phyloP scores from a whole-genome alignment of 1,284 basidiomycete genomes.

The Lentinus polychrous region DNA sequence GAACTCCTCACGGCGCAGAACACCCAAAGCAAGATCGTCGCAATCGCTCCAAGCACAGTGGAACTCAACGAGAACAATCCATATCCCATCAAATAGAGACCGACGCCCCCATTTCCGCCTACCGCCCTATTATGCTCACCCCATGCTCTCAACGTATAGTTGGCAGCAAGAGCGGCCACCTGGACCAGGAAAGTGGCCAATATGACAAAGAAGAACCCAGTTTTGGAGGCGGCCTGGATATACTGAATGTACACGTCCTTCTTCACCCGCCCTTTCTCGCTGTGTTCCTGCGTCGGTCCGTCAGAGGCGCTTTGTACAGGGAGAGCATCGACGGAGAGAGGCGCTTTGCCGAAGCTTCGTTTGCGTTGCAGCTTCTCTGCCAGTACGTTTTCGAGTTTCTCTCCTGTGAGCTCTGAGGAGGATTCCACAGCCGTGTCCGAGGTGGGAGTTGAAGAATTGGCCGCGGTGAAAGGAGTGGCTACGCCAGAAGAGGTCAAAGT shows the following conservation, averaged over 20 bases:
- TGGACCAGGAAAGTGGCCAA: constrained; percentile 47
- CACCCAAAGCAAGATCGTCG: constrained; percentile 69
- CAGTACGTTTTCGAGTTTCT: constrained; percentile 22
- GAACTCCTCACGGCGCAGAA: constrained; percentile 75
- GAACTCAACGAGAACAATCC: constrained; percentile 52
- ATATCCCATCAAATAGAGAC: constrained; percentile 54
- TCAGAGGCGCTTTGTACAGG: constrained; percentile 33
- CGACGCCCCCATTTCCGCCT: constrained; percentile 54
- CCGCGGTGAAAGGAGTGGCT: constrained; percentile 45
- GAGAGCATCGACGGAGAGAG: constrained; percentile 29
- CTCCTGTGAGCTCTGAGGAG: constrained; percentile 16
- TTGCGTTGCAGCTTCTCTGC: constrained; percentile 42
- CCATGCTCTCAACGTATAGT: constrained; percentile 74
- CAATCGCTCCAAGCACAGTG: constrained; percentile 44
- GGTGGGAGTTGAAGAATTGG: constrained; percentile 33
- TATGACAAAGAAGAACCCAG: constrained; percentile 58
- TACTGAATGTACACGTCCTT: constrained; percentile 72
- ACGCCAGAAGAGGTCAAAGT: constrained; percentile 40
- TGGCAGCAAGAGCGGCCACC: constrained; percentile 49
- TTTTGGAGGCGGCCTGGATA: constrained; percentile 71
- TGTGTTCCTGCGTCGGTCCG: constrained; percentile 68
- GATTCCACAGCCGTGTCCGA: constrained; percentile 21
- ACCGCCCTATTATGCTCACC: constrained; percentile 65
- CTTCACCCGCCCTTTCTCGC: constrained; percentile 82
- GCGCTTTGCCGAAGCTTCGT: constrained; percentile 46